Conservation (phyloP, 176 grass and related monocot species). For the Triticum monococcum region DNA sequence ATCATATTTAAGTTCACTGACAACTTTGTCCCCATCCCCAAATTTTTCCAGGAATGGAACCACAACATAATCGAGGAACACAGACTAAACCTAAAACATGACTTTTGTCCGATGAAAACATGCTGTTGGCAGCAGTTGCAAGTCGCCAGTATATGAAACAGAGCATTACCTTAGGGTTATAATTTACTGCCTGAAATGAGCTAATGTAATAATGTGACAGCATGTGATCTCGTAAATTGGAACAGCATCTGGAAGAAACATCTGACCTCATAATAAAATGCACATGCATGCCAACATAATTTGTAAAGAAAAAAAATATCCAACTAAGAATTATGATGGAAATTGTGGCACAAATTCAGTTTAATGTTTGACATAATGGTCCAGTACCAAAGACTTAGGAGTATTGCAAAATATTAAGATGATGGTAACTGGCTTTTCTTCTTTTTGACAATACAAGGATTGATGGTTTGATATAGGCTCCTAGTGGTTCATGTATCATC, state of each 20-base stretch:
- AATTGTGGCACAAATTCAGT: background rate
- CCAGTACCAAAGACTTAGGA: background rate
- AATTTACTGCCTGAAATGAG: background rate
- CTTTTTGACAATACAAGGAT: background rate
- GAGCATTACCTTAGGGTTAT: background rate
- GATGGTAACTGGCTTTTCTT: background rate
- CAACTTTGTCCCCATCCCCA: background rate
- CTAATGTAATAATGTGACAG: background rate
- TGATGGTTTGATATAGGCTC: conserved; percentile 1
- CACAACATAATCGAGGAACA: background rate
- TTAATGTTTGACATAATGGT: background rate
- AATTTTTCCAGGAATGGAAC: background rate
- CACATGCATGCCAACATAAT: background rate
- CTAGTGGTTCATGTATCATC: background rate
- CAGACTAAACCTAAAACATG: background rate
- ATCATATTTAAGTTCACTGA: conserved; percentile 13
- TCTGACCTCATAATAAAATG: background rate
- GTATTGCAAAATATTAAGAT: background rate
- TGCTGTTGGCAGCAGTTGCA: background rate
- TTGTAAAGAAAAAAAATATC: background rate
- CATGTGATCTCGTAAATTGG: background rate
- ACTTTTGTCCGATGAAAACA: background rate
- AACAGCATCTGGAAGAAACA: background rate
- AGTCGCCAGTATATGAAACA: background rate
- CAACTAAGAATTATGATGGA: background rate